Evolutionary conservation across 495 filamentous ascomycete genomes (phyloP).

Genomic region (Extremus antarcticus): DNA sequence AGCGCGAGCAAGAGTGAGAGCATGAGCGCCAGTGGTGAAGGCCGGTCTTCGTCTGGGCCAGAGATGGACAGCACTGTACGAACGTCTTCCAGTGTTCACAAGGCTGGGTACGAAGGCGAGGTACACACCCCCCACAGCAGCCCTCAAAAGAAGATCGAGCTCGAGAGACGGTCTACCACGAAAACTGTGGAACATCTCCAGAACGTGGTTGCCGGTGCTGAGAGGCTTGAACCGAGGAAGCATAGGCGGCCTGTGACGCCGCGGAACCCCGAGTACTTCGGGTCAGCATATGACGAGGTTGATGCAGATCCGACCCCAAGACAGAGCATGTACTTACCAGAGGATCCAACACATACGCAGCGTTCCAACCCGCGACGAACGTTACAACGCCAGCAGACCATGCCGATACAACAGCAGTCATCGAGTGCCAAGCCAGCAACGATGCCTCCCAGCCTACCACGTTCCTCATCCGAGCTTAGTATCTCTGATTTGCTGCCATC

Average conservation of each 20-base stretch:
- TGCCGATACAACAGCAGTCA: slow-evolving; percentile 9
- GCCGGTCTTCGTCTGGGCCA: neutral
- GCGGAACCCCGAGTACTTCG: slow-evolving; percentile 3
- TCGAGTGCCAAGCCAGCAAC: neutral
- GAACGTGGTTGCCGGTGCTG: neutral
- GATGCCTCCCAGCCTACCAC: neutral
- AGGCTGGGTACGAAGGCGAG: slow-evolving; percentile 44
- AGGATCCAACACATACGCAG: neutral
- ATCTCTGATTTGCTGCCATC: slow-evolving; percentile 5
- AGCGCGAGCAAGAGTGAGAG: slow-evolving; percentile 37
- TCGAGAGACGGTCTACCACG: slow-evolving; percentile 1
- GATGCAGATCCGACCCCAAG: slow-evolving; percentile 13
- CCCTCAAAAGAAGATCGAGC: slow-evolving; percentile 29
- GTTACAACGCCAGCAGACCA: slow-evolving; percentile 1
- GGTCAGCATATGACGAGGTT: neutral
- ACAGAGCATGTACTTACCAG: slow-evolving; percentile 13
- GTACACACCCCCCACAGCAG: slow-evolving; percentile 36
- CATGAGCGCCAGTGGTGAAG: slow-evolving; percentile 37
- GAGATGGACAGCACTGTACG: slow-evolving; percentile 21
- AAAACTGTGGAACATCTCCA: slow-evolving; percentile 11
- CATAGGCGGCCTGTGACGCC: slow-evolving; percentile 21
- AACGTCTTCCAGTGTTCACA: slow-evolving; percentile 36
- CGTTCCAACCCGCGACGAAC: neutral
- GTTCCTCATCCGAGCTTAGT: slow-evolving; percentile 15
- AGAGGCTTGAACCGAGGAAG: neutral